These are phyloP conservation scores for Paratrimastix pyriformis DNA, from an alignment of 78 protist genomes.

Conservation along the genomic window DNA sequence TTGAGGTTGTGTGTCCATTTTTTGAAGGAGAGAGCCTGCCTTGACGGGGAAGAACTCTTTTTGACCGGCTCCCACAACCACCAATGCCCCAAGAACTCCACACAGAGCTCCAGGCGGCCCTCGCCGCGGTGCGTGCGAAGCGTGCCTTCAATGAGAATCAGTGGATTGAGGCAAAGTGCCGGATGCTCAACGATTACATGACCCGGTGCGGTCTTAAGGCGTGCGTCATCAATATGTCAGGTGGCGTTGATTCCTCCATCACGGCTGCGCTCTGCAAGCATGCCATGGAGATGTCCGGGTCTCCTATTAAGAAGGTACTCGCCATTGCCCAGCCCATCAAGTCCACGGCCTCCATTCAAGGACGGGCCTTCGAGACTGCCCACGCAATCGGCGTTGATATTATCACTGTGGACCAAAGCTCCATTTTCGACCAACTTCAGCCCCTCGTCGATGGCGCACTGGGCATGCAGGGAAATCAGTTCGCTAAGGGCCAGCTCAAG, in stretches of 20 bases:
- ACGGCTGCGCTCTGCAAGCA: conserved; percentile 26
- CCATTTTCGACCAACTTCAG: conserved; percentile 27
- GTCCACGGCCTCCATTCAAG: conserved; percentile 27
- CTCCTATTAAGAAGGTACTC: conserved; percentile 41
- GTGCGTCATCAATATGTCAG: conserved; percentile 31
- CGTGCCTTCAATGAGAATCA: conserved; percentile 31
- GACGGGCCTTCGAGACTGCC: conserved; percentile 35
- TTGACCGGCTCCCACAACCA: too few relatives aligned
- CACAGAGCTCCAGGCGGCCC: conserved; percentile 10
- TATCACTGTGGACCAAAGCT: conserved; percentile 55
- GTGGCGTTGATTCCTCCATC: conserved; percentile 64
- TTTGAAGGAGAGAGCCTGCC: too few relatives aligned
- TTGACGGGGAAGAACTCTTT: too few relatives aligned
- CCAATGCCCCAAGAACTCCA: background rate
- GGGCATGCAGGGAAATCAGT: conserved; percentile 28
- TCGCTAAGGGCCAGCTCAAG: conserved; percentile 53
- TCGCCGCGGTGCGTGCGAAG: conserved; percentile 11
- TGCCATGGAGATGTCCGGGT: conserved; percentile 9
- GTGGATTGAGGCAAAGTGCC: conserved; percentile 45
- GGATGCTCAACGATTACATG: conserved; percentile 49
- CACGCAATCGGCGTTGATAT: conserved; percentile 19
- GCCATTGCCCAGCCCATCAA: conserved; percentile 62
- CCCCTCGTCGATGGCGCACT: conserved; percentile 29
- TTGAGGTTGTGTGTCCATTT: too few relatives aligned
- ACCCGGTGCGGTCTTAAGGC: conserved; percentile 34